phyloP scores from a whole-genome alignment of 495 filamentous ascomycete genomes.

The Penicilliopsis zonata region DNA sequence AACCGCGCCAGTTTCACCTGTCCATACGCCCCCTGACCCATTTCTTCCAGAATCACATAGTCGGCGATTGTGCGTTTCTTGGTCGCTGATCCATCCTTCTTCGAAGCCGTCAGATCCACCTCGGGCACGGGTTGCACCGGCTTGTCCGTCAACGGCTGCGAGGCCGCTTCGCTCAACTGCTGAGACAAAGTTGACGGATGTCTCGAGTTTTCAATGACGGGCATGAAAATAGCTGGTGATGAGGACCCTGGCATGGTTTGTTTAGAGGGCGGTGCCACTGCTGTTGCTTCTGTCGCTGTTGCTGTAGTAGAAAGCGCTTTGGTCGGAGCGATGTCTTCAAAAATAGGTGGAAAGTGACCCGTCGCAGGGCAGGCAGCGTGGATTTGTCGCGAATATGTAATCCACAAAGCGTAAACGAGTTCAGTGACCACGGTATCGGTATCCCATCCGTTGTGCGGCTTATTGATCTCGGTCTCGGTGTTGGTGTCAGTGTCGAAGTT shows the following conservation, averaged over 20 bases:
- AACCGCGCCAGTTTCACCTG: slow-evolving; percentile 94
- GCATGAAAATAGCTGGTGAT: slow-evolving; percentile 52
- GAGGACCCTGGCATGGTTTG: too few species aligned
- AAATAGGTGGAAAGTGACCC: slow-evolving; percentile 31
- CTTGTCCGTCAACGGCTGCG: slow-evolving; percentile 35
- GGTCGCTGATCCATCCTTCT: slow-evolving; percentile 19
- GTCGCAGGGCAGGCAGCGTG: slow-evolving; percentile 60
- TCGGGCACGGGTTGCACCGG: slow-evolving; percentile 30
- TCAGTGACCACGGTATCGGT: slow-evolving; percentile 49
- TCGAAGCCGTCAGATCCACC: slow-evolving; percentile 17
- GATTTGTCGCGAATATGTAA: slow-evolving; percentile 88
- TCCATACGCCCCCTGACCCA: slow-evolving; percentile 96
- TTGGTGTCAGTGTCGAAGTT: slow-evolving; percentile 25
- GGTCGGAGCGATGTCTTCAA: too few species aligned
- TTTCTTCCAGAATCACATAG: slow-evolving; percentile 90
- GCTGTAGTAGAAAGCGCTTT: too few species aligned
- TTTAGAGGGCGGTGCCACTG: too few species aligned
- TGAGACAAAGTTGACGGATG: slow-evolving; percentile 53
- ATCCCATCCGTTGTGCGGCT: too few species aligned
- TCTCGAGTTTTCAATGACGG: slow-evolving; percentile 35
- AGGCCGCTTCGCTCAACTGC: slow-evolving; percentile 63
- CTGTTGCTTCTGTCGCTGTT: too few species aligned
- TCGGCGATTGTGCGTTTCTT: slow-evolving; percentile 78
- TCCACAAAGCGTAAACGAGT: slow-evolving; percentile 89
- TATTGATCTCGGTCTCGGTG: too few species aligned